Base-by-base conservation (phyloP, 2,329 filamentous ascomycete genomes). In the Diaporthe sp. region DNA sequence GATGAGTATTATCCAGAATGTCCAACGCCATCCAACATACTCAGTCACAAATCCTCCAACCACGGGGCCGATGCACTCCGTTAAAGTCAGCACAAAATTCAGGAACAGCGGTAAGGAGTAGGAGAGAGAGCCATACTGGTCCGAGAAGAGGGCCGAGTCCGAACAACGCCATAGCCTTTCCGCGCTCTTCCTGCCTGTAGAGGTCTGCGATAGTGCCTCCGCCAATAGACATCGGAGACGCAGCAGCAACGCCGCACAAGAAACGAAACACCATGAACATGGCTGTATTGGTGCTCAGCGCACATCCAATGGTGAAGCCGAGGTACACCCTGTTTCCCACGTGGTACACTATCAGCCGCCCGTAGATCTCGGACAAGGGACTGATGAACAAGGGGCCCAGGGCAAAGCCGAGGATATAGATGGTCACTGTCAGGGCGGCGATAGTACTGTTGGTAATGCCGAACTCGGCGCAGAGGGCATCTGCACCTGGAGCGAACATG, bases 161-260 rank as follows among this genome's bases (percentile, higher is more conserved):
- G 50, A 73, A 73, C 33, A 73, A 19, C 0, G 74, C 47, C 54
- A 54, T 66, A 9, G 74, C 74, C 8, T 22, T 52, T 17, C 61
- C 61, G 13, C 74, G 35, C 47, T 73, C 61, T 19, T 73, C 60
- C 7, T 30, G 25, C 10, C 12, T 30, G 3, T 45, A 28, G 17
- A 75, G 42, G n/a, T 75, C 74, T 5, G 74, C 74, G 12, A 75
- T 73, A 42, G 70, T 73, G 12, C 74, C 73, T 8, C 73, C 73
- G 19, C 73, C 73, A 45, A 57, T 33, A 52, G 68, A 22, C 68
- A 74, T 71, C 1, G 35, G 40, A 5, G 57, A n/a, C 1, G 57
- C 47, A 30, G 45, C 73, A 1, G 57, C 57, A 8, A n/a, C 42
- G 4, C 73, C 67, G 17, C 35, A 66, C n/a, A 71, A 8, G 12